Evolutionary conservation across 1,284 basidiomycete species (phyloP).

Genomic region (Neolentinus lepideus): DNA sequence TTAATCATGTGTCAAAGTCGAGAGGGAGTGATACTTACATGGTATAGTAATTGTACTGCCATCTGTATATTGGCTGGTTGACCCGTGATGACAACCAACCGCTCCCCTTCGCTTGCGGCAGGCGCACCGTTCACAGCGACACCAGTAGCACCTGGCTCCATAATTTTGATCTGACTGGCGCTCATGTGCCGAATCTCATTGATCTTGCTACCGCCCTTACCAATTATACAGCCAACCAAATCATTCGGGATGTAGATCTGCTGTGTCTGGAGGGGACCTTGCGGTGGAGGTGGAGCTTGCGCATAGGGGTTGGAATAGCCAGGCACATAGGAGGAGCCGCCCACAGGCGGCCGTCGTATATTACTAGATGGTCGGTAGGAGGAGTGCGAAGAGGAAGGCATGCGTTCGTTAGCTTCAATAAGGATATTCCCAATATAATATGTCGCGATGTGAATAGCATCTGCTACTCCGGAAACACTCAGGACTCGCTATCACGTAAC

Average conservation of each 20-base stretch:
- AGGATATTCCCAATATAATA: constrained; percentile 98
- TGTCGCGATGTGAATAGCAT: constrained; percentile 98
- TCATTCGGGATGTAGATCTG: constrained; percentile 99
- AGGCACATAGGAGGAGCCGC: constrained; percentile 68
- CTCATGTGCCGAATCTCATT: constrained; percentile 97
- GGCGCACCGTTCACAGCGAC: constrained; percentile 61
- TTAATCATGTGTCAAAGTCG: neutral
- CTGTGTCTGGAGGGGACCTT: constrained; percentile 80
- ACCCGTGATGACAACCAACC: constrained; percentile 92
- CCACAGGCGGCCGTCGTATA: constrained; percentile 39
- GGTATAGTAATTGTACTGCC: constrained; percentile 91
- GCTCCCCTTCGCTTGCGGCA: constrained; percentile 73
- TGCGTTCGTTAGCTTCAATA: constrained; percentile 89
- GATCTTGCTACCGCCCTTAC: constrained; percentile 97
- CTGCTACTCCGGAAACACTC: constrained; percentile 98
- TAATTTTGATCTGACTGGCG: constrained; percentile 95
- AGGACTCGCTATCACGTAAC: constrained; percentile 69
- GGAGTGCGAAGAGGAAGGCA: constrained; percentile 50
- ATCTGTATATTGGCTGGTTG: constrained; percentile 93
- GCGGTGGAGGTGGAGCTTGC: constrained; percentile 28
- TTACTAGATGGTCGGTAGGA: constrained; percentile 33
- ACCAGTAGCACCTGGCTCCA: constrained; percentile 88
- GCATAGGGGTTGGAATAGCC: constrained; percentile 48
- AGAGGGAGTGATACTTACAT: constrained; percentile 41
- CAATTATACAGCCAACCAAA: constrained; percentile 97